Percentiles rank a stretch among this genome's conserved stretches.
phyloP scores from a whole-genome alignment of 805 yeast genomes.

The Hanseniaspora guilliermondii region DNA sequence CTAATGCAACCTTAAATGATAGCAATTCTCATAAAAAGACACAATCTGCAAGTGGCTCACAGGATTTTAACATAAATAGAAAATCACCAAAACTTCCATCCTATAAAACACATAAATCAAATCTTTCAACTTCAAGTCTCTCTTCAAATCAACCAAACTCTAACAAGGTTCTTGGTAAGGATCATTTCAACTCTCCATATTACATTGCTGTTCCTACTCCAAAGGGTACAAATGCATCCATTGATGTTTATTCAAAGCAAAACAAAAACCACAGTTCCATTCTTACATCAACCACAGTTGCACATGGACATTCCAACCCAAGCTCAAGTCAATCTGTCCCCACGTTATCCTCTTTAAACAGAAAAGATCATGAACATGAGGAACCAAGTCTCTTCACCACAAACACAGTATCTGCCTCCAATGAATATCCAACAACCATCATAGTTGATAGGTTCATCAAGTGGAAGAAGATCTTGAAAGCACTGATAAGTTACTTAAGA shows the following conservation, averaged over 20 bases:
- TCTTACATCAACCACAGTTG: slow-evolving; percentile 7
- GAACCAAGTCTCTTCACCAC: slow-evolving; percentile 13
- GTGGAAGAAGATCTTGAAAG: slow-evolving; percentile 67
- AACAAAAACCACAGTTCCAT: not conserved
- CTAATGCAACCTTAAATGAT: not conserved
- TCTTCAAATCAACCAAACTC: not conserved
- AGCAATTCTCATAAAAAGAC: not conserved
- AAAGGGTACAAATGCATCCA: slow-evolving; percentile 16
- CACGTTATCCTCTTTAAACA: not conserved
- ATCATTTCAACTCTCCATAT: slow-evolving; percentile 26
- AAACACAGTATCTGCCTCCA: slow-evolving; percentile 5
- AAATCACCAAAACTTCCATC: not conserved
- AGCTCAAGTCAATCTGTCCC: not conserved
- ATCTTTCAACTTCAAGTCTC: not conserved
- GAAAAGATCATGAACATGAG: slow-evolving; percentile 1
- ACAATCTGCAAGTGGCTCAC: not conserved
- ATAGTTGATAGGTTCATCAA: slow-evolving; percentile 66
- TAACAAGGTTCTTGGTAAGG: slow-evolving; percentile 21
- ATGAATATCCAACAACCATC: slow-evolving; percentile 60
- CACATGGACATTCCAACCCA: not conserved
- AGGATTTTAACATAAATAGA: not conserved
- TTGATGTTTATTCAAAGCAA: not conserved
- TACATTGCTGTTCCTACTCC: slow-evolving; percentile 28
- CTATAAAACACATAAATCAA: slow-evolving; percentile 1
- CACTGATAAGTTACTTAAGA: slow-evolving; percentile 54